A percentile compares a stretch with the other conserved stretches of the same genome.
Evolutionary conservation across 2,329 filamentous ascomycete genomes (phyloP).

Genomic region (Fusarium algeriense): DNA sequence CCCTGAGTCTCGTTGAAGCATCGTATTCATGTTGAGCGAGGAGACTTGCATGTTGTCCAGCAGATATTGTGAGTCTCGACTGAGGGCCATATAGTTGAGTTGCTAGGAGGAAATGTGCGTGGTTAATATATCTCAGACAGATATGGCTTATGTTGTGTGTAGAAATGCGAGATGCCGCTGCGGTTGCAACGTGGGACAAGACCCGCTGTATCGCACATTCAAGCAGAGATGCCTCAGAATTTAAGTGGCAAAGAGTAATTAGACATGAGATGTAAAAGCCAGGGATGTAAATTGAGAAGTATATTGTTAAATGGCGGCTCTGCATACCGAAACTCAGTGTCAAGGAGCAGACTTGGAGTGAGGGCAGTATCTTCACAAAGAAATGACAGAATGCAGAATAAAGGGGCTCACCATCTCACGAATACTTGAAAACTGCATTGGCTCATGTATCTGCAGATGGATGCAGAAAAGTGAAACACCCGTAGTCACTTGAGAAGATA

Average conservation of each 20-base stretch:
- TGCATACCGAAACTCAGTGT: not conserved
- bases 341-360: too few species aligned
- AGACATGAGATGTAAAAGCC: not conserved
- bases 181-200: constrained; percentile 38
- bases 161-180: constrained; percentile 43
- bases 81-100: not conserved
- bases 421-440: not conserved
- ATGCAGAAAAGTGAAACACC: not conserved
- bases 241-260: constrained; percentile 10
- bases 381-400: too few species aligned
- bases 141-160: constrained; percentile 30
- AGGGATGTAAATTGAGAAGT: not conserved
- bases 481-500: not conserved
- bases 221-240: constrained; percentile 6
- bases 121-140: constrained; percentile 31
- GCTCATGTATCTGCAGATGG: not conserved
- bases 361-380: not conserved
- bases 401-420: not conserved
- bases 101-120: not conserved
- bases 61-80: not conserved
- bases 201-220: constrained; percentile 19
- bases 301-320: not conserved
- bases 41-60: not conserved
- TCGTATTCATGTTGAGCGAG: constrained; percentile 13
- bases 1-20: constrained; percentile 5